Evolutionary conservation across 169 alveolate species (phyloP).

Genomic region (Theileria annulata): DNA sequence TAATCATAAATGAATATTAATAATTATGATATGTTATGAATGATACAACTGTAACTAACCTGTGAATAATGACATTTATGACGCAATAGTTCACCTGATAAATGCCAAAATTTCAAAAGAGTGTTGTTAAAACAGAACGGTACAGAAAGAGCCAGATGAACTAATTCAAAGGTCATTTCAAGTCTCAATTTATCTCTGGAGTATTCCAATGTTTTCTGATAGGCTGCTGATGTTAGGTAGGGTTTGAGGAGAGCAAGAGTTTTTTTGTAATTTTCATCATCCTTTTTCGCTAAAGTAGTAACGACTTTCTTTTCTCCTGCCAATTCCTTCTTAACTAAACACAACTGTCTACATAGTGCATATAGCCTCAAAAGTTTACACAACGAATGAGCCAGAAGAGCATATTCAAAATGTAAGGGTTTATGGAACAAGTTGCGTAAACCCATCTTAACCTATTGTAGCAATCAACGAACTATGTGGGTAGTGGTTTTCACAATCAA

Average conservation of each 20-base stretch:
- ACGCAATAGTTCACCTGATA: not conserved
- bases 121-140: not conserved
- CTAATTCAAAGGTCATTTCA: not conserved
- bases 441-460: slow-evolving; percentile 35
- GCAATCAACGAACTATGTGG: too few species aligned
- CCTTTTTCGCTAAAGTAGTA: slow-evolving; percentile 4
- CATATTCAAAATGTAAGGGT: slow-evolving; percentile 52
- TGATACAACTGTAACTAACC: not conserved
- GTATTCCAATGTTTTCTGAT: slow-evolving; percentile 4
- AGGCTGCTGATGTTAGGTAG: slow-evolving; percentile 9
- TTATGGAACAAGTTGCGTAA: slow-evolving; percentile 21
- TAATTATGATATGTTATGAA: too few species aligned
- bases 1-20: too few species aligned
- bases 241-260: slow-evolving; percentile 8
- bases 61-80: slow-evolving; percentile 3
- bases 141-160: not conserved
- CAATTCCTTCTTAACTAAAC: slow-evolving; percentile 34
- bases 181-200: not conserved
- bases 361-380: slow-evolving; percentile 44
- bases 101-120: not conserved
- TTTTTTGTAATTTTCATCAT: slow-evolving; percentile 9
- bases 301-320: slow-evolving; percentile 16
- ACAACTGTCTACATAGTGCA: slow-evolving; percentile 47
- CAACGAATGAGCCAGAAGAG: slow-evolving; percentile 24
- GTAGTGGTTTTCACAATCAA: too few species aligned